These are phyloP conservation scores for Globisporangium cederbergense DNA, from an alignment of 352 stramenopile species.

Conservation along the genomic window DNA sequence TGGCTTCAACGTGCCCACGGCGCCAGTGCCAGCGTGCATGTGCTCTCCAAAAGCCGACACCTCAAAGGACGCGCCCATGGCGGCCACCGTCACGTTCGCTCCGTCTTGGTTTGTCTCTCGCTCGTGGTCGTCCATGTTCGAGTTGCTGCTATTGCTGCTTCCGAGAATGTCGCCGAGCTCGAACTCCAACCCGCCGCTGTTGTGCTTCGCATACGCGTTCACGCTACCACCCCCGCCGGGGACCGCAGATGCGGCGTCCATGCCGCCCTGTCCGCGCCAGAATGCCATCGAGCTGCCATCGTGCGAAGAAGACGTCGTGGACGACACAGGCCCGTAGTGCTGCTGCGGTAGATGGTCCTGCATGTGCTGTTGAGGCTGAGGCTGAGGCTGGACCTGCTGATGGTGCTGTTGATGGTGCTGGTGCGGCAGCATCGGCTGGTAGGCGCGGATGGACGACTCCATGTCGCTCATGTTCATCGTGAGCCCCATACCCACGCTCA, in stretches of 20 bases:
- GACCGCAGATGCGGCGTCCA: neutral
- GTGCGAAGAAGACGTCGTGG: neutral
- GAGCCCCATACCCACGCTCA: constrained; percentile 16
- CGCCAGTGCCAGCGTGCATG: constrained; percentile 12
- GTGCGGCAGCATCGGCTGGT: constrained; percentile 16
- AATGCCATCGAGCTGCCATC: constrained; percentile 6
- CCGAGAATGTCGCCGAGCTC: constrained; percentile 40
- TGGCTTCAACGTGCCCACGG: constrained; percentile 1
- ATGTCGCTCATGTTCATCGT: constrained; percentile 28
- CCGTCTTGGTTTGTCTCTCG: neutral
- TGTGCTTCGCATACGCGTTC: constrained; percentile 14
- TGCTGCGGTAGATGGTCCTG: neutral
- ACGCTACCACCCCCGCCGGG: neutral
- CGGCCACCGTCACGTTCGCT: constrained; percentile 16
- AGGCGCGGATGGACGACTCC: constrained; percentile 26
- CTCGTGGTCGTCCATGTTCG: constrained; percentile 12
- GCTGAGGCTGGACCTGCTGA: constrained; percentile 13
- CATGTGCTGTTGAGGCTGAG: constrained; percentile 23
- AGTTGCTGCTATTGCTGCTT: constrained; percentile 6
- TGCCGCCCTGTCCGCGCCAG: constrained; percentile 8
- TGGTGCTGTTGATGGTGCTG: constrained; percentile 13
- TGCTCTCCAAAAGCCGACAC: constrained; percentile 33
- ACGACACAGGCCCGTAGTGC: neutral
- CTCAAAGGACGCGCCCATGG: constrained; percentile 35
- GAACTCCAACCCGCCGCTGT: constrained; percentile 30